Conservation (phyloP, 2,329 filamentous ascomycete genomes). For the Pseudogymnoascus sp. region DNA sequence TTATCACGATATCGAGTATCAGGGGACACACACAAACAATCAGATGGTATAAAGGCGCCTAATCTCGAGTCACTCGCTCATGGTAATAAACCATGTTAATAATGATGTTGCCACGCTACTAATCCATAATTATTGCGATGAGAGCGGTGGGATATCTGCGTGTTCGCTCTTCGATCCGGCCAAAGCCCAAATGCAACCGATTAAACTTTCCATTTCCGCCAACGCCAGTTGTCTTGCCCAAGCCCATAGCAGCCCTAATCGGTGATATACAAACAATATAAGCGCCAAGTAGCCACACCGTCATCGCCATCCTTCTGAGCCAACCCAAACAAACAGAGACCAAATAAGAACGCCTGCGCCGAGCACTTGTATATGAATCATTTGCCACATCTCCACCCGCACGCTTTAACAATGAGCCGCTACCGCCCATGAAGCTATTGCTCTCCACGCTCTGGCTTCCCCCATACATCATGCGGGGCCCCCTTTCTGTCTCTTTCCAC, state of each 20-base stretch:
- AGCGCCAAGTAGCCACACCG: constrained; percentile 5
- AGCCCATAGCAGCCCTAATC: constrained; percentile 6
- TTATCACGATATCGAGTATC: background rate
- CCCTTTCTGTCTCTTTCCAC: constrained; percentile 31
- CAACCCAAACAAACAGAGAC: constrained; percentile 2
- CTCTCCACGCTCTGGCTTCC: background rate
- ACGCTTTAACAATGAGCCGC: background rate
- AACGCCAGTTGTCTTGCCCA: constrained; percentile 7
- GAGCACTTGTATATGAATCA: constrained; percentile 1
- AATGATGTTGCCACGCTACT: constrained; percentile 2
- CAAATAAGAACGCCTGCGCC: constrained; percentile 6
- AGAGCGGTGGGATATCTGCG: constrained; percentile 4
- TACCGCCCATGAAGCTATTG: background rate
- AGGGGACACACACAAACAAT: background rate
- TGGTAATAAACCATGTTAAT: background rate
- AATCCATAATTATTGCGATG: constrained; percentile 4
- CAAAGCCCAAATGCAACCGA: constrained; percentile 1
- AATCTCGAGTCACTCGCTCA: background rate
- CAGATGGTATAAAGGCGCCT: constrained; percentile 6
- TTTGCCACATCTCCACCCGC: background rate
- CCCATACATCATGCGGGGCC: constrained; percentile 17
- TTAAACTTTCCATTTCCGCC: background rate
- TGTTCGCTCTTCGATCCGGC: background rate
- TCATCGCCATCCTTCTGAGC: constrained; percentile 4
- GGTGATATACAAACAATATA: constrained; percentile 8